These are phyloP conservation scores for Fraxinus latifolia DNA, from an alignment of 305 asterid genomes.

Conservation along the genomic window DNA sequence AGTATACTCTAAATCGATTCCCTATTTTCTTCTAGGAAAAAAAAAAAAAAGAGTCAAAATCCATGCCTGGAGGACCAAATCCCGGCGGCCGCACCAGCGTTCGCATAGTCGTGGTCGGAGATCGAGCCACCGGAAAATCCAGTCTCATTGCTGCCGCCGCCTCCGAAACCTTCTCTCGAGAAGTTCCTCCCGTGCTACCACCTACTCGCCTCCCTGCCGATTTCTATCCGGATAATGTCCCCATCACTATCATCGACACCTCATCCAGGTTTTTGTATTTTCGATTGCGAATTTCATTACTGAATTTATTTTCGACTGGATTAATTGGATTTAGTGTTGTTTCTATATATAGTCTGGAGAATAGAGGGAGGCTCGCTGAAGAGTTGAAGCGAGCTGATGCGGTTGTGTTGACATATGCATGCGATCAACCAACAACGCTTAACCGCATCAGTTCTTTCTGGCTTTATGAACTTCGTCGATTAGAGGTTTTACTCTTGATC, in stretches of 20 bases:
- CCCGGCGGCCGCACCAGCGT: conserved; percentile 62
- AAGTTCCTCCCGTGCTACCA: conserved; percentile 81
- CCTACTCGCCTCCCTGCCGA: conserved; percentile 96
- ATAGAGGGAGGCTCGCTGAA: conserved; percentile 83
- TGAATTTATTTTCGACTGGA: conserved; percentile 1
- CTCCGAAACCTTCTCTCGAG: conserved; percentile 72
- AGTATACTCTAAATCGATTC: neutral
- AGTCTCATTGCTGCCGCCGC: conserved; percentile 91
- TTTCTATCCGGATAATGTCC: conserved; percentile 79
- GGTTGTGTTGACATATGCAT: conserved; percentile 88
- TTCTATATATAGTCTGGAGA: conserved; percentile 71
- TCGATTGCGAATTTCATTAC: neutral
- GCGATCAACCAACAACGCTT: conserved; percentile 82
- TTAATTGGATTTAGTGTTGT: conserved; percentile 1
- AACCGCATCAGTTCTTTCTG: conserved; percentile 86
- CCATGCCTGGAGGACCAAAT: conserved; percentile 52
- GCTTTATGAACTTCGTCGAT: conserved; percentile 88
- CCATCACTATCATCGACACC: conserved; percentile 79
- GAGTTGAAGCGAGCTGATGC: conserved; percentile 96
- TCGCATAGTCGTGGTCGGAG: conserved; percentile 91
- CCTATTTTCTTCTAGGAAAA: neutral
- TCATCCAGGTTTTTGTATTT: conserved; percentile 61
- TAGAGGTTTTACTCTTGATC: conserved; percentile 54
- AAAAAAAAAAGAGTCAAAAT: conserved; percentile 5
- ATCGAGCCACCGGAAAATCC: conserved; percentile 89